phyloP scores from a whole-genome alignment of 2,329 filamentous ascomycete genomes.

The Penicillium sp. region DNA sequence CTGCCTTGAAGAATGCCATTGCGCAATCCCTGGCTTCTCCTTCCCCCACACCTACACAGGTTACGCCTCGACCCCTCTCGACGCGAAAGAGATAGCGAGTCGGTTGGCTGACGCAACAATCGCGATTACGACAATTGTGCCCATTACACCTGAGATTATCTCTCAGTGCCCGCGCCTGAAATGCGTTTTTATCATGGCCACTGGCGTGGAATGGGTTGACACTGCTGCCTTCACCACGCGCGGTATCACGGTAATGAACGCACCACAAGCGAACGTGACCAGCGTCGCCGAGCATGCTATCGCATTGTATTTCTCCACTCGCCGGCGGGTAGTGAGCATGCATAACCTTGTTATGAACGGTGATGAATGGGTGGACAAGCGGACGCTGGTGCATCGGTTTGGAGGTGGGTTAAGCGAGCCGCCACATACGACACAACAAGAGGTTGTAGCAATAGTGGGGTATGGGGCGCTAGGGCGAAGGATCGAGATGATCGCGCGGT shows the following conservation, averaged over 20 bases:
- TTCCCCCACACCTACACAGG: slow-evolving; percentile 50
- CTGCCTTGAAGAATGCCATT: slow-evolving; percentile 52
- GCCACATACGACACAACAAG: slow-evolving; percentile 10
- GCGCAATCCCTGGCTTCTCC: slow-evolving; percentile 44
- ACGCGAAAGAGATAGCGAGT: slow-evolving; percentile 35
- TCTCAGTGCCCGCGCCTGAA: slow-evolving; percentile 39
- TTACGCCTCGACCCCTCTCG: slow-evolving; percentile 39
- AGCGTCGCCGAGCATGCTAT: slow-evolving; percentile 57
- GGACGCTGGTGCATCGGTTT: slow-evolving; percentile 48
- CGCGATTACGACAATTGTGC: slow-evolving; percentile 46
- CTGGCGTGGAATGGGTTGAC: slow-evolving; percentile 55
- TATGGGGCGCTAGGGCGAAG: slow-evolving; percentile 53
- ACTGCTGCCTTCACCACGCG: slow-evolving; percentile 46
- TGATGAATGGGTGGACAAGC: slow-evolving; percentile 45
- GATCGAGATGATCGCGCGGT: slow-evolving; percentile 38
- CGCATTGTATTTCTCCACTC: slow-evolving; percentile 55
- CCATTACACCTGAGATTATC: slow-evolving; percentile 39
- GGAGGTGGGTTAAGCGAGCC: slow-evolving; percentile 40
- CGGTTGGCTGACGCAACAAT: slow-evolving; percentile 54
- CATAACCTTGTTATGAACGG: slow-evolving; percentile 30
- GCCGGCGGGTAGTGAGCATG: slow-evolving; percentile 47
- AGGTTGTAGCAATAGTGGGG: slow-evolving; percentile 45
- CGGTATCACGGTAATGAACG: slow-evolving; percentile 53
- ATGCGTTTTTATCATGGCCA: slow-evolving; percentile 49
- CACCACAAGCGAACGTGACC: slow-evolving; percentile 53